Conservation (phyloP, 2,329 filamentous ascomycete genomes). For the Chaetomiaceae sp. region DNA sequence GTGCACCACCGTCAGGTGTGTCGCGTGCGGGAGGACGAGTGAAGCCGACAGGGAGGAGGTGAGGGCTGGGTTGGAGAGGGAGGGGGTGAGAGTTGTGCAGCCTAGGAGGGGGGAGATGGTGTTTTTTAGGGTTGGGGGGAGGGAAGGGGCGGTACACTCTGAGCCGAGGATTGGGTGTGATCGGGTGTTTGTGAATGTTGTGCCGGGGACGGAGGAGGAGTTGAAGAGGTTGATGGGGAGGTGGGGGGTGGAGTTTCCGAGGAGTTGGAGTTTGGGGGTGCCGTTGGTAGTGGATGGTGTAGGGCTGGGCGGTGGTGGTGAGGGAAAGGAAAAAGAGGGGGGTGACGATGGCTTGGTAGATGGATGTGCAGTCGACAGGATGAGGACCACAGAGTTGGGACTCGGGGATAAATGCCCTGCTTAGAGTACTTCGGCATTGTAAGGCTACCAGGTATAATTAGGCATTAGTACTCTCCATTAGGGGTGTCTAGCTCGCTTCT, state of each 20-base stretch:
- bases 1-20: slow-evolving; percentile 6
- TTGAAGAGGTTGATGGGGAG: slow-evolving; percentile 11
- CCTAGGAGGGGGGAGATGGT: neutral
- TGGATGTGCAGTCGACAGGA: too few relatives aligned
- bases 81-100: slow-evolving; percentile 9
- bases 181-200: slow-evolving; percentile 15
- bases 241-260: slow-evolving; percentile 16
- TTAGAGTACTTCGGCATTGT: too few relatives aligned
- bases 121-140: slow-evolving; percentile 11
- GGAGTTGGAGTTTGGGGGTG: slow-evolving; percentile 14
- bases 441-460: too few relatives aligned
- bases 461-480: too few relatives aligned
- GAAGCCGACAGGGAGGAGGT: slow-evolving; percentile 10
- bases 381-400: too few relatives aligned
- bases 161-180: slow-evolving; percentile 11
- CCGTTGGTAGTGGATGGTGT: neutral
- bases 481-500: too few relatives aligned
- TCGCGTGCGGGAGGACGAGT: slow-evolving; percentile 7
- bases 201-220: slow-evolving; percentile 10
- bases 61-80: neutral
- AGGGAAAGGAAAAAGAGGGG: too few relatives aligned
- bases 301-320: neutral
- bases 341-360: too few relatives aligned
- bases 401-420: too few relatives aligned
- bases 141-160: slow-evolving; percentile 12